Percentiles rank a stretch among this genome's conserved stretches.
phyloP scores from a whole-genome alignment of 371 early-diverging fungal genomes.

The Mortierella sp. region DNA sequence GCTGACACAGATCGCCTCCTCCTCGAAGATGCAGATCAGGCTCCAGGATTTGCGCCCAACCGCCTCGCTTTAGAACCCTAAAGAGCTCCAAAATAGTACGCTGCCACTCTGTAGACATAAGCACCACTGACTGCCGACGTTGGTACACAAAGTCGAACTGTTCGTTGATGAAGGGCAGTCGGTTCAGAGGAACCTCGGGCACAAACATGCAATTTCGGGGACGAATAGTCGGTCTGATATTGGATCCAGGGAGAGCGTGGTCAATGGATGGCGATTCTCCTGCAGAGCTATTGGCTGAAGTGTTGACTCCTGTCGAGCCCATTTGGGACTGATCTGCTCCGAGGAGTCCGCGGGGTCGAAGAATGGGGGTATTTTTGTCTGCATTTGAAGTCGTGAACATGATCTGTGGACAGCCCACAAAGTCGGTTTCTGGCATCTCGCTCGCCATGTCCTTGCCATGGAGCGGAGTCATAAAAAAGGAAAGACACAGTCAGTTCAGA shows the following conservation, averaged over 20 bases:
- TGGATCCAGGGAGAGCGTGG: background rate
- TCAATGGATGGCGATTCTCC: background rate
- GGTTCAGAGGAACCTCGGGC: slow-evolving; percentile 46
- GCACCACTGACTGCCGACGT: slow-evolving; percentile 53
- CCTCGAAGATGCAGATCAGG: slow-evolving; percentile 41
- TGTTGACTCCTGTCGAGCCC: slow-evolving; percentile 7
- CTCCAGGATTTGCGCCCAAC: slow-evolving; percentile 53
- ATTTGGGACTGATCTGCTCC: slow-evolving; percentile 50
- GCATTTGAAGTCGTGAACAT: slow-evolving; percentile 30
- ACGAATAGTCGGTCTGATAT: slow-evolving; percentile 24
- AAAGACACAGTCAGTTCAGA: background rate
- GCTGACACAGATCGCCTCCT: slow-evolving; percentile 38
- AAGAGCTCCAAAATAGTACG: slow-evolving; percentile 36
- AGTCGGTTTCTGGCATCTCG: slow-evolving; percentile 51
- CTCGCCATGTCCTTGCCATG: slow-evolving; percentile 47
- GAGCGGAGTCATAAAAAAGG: background rate
- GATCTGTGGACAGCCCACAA: slow-evolving; percentile 49
- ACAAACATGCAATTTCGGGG: slow-evolving; percentile 44
- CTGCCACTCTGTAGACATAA: slow-evolving; percentile 48
- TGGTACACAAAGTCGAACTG: slow-evolving; percentile 69
- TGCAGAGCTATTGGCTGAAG: background rate
- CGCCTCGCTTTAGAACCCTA: slow-evolving; percentile 46
- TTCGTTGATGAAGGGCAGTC: slow-evolving; percentile 64
- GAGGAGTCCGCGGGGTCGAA: slow-evolving; percentile 36
- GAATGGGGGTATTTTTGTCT: slow-evolving; percentile 14